Percentiles rank a stretch among this genome's conserved stretches.
Evolutionary conservation across 306 rosid genomes (phyloP).

Genomic region (Fragaria vesca): DNA sequence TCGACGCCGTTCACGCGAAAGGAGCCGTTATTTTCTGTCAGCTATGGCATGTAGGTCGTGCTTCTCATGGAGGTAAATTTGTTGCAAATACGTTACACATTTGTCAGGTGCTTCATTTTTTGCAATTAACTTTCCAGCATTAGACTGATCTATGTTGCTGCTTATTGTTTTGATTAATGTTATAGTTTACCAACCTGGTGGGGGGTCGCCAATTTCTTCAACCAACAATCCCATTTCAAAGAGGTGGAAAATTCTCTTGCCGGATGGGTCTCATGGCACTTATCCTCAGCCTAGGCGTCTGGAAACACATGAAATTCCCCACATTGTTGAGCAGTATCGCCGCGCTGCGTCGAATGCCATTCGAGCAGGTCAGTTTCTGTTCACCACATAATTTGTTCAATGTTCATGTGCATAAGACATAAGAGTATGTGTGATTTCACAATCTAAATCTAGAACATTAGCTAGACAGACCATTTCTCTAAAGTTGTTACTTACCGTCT

Average conservation of each 20-base stretch:
- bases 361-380: constrained; percentile 58
- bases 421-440: not conserved
- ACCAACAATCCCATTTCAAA: constrained; percentile 55
- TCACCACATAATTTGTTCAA: not conserved
- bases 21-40: constrained; percentile 83
- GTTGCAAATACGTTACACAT: not conserved
- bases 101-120: not conserved
- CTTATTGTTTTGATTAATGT: not conserved
- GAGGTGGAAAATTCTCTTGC: constrained; percentile 78
- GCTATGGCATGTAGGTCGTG: constrained; percentile 96
- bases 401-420: not conserved
- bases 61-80: constrained; percentile 65
- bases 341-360: constrained; percentile 58
- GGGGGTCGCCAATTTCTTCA: constrained; percentile 73
- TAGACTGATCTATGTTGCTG: not conserved
- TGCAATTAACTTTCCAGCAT: not conserved
- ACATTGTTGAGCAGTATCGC: constrained; percentile 71
- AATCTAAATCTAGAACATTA: not conserved
- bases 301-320: constrained; percentile 44
- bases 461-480: not conserved
- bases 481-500: not conserved
- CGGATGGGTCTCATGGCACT: constrained; percentile 76
- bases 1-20: constrained; percentile 83
- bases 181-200: constrained; percentile 83
- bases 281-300: constrained; percentile 67